These are phyloP conservation scores for Arabis alpina DNA, from an alignment of 345 rosid genomes.

Conservation along the genomic window DNA sequence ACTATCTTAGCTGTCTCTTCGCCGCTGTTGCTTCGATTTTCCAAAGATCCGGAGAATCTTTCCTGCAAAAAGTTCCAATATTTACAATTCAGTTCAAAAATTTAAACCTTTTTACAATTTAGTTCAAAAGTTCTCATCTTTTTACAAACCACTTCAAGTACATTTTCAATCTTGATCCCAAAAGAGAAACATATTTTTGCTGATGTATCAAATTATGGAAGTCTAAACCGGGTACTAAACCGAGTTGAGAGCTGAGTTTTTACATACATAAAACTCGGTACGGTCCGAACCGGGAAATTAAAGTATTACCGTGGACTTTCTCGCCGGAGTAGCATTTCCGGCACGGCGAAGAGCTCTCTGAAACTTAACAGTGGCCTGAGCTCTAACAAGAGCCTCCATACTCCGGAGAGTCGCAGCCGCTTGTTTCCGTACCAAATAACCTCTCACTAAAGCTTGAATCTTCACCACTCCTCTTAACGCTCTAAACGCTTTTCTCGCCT, in stretches of 20 bases:
- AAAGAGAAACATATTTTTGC: background rate
- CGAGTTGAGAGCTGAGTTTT: background rate
- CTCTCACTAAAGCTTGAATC: conserved; percentile 75
- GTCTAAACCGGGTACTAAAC: conserved; percentile 14
- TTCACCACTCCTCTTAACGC: conserved; percentile 79
- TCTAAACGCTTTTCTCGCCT: conserved; percentile 78
- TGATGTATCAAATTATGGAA: conserved; percentile 1
- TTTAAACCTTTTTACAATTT: background rate
- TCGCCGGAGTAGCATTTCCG: conserved; percentile 41
- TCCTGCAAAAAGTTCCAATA: conserved; percentile 50
- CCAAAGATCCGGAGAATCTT: conserved; percentile 67
- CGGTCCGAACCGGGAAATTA: conserved; percentile 16
- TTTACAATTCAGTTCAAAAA: conserved; percentile 4
- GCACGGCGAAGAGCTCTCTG: conserved; percentile 47
- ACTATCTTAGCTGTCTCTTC: conserved; percentile 80
- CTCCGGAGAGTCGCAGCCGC: conserved; percentile 71
- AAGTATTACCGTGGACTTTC: conserved; percentile 58
- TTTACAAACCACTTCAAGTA: too few relatives aligned
- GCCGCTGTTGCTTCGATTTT: conserved; percentile 42
- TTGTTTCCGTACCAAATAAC: conserved; percentile 72
- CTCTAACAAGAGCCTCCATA: conserved; percentile 82
- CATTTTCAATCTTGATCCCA: background rate
- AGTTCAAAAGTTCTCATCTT: background rate
- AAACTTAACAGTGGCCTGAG: conserved; percentile 64
- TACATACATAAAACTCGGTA: background rate